phyloP scores from a whole-genome alignment of 2,329 filamentous ascomycete species.

The Botryosphaeria dothidea region DNA sequence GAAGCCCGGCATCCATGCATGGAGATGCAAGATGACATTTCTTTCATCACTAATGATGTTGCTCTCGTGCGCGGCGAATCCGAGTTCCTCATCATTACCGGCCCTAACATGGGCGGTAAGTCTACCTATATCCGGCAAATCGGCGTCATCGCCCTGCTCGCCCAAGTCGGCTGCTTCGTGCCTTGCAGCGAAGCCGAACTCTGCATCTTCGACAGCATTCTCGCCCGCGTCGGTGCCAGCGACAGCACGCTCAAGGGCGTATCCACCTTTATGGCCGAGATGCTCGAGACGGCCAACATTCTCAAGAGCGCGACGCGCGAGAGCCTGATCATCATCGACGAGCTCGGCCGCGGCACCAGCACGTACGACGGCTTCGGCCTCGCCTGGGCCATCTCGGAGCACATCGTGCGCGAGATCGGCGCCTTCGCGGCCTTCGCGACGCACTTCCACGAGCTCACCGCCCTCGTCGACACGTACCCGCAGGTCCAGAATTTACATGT shows the following conservation, averaged over 20 bases:
- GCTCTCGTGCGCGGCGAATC: slow-evolving; percentile 74
- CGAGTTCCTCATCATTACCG: slow-evolving; percentile 94
- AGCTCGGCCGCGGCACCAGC: slow-evolving; percentile 92
- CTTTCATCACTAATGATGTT: slow-evolving; percentile 98
- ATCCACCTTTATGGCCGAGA: slow-evolving; percentile 99
- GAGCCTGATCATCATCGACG: slow-evolving; percentile 97
- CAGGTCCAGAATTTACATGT: slow-evolving; percentile 94
- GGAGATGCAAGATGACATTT: slow-evolving; percentile 98
- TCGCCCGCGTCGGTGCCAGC: slow-evolving; percentile 91
- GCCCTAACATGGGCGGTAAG: slow-evolving; percentile 99
- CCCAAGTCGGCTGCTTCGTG: slow-evolving; percentile 94
- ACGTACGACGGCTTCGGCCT: slow-evolving; percentile 98
- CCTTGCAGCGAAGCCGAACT: slow-evolving; percentile 88
- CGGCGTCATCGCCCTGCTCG: slow-evolving; percentile 95
- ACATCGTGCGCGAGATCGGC: slow-evolving; percentile 93
- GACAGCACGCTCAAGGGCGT: slow-evolving; percentile 98
- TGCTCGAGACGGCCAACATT: slow-evolving; percentile 98
- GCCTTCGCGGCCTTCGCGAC: slow-evolving; percentile 96
- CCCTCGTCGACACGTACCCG: slow-evolving; percentile 79
- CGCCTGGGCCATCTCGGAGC: slow-evolving; percentile 98
- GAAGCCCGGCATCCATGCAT: slow-evolving; percentile 96
- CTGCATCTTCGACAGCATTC: slow-evolving; percentile 94
- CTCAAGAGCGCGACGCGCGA: slow-evolving; percentile 94
- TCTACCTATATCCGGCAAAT: slow-evolving; percentile 98
- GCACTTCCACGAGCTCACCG: slow-evolving; percentile 97